phyloP scores from a whole-genome alignment of 805 yeast genomes.

The Sugiyamaella qingdaonensis region DNA sequence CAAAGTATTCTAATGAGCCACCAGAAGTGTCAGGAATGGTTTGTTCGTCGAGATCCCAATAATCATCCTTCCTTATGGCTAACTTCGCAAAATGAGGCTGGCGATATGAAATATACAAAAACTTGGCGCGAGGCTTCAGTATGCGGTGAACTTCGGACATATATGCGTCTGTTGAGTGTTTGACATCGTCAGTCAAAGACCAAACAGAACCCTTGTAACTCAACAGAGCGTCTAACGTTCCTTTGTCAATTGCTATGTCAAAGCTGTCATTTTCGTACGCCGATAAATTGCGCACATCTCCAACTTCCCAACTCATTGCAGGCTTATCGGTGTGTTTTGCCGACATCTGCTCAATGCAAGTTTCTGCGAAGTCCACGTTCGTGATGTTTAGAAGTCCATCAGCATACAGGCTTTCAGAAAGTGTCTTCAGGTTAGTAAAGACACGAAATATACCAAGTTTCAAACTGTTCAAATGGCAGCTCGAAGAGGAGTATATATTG shows the following conservation, averaged over 20 bases:
- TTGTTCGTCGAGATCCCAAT: not conserved
- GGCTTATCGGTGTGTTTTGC: not conserved
- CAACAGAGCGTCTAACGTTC: conserved; percentile 4
- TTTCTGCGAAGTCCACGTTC: conserved; percentile 4
- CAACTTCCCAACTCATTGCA: conserved; percentile 4
- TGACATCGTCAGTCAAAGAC: conserved; percentile 1
- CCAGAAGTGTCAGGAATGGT: not conserved
- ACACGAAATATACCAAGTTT: not conserved
- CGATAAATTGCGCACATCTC: conserved; percentile 1
- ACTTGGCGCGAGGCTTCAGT: conserved; percentile 1
- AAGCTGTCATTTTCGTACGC: not conserved
- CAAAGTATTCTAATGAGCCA: conserved; percentile 5
- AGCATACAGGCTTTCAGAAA: not conserved
- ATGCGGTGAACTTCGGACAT: conserved; percentile 5
- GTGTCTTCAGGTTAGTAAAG: not conserved
- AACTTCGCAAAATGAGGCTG: conserved; percentile 7
- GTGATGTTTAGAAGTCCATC: conserved; percentile 1
- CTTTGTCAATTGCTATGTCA: conserved; percentile 6
- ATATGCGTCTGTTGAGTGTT: not conserved
- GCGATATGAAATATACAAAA: conserved; percentile 2
- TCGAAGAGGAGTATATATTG: not conserved
- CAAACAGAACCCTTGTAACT: conserved; percentile 7
- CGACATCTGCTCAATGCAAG: conserved; percentile 6
- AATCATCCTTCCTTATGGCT: not conserved
- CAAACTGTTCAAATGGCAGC: not conserved